phyloP scores from a whole-genome alignment of 1,139 yeast genomes.

The Fermentozyma sake region DNA sequence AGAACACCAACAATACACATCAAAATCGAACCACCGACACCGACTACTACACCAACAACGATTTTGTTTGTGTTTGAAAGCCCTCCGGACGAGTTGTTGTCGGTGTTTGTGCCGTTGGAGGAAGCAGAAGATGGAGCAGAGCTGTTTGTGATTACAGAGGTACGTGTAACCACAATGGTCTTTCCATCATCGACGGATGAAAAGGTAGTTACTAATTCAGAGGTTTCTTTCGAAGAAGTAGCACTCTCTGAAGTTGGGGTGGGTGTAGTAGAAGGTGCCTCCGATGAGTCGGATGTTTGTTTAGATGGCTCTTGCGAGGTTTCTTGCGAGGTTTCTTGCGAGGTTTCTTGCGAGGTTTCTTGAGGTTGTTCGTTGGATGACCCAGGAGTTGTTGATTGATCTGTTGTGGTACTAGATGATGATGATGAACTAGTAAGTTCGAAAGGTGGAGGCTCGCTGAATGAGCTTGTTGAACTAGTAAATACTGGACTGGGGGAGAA shows the following conservation, averaged over 20 bases:
- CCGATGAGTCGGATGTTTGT: slow-evolving; percentile 2
- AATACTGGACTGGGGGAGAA: too few species aligned
- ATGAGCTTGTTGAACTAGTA: not conserved
- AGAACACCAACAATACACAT: slow-evolving; percentile 33
- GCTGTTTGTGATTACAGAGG: slow-evolving; percentile 24
- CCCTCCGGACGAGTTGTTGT: slow-evolving; percentile 19
- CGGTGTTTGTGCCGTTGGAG: slow-evolving; percentile 10
- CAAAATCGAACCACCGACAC: slow-evolving; percentile 45
- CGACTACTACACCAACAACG: slow-evolving; percentile 50
- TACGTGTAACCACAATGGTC: slow-evolving; percentile 37
- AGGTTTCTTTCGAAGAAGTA: slow-evolving; percentile 8
- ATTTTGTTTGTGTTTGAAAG: slow-evolving; percentile 41
- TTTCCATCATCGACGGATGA: slow-evolving; percentile 27
- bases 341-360: too few species aligned
- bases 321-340: too few species aligned
- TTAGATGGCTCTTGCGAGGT: too few species aligned
- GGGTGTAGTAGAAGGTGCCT: slow-evolving; percentile 9
- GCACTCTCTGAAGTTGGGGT: slow-evolving; percentile 11
- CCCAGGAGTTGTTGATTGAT: not conserved
- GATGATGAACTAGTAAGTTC: not conserved
- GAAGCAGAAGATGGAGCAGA: slow-evolving; percentile 24
- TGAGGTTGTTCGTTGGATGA: too few species aligned
- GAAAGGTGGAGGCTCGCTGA: not conserved
- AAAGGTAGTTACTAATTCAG: slow-evolving; percentile 4
- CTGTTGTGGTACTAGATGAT: not conserved